A percentile compares a stretch with the other conserved stretches of the same genome.
Conservation (phyloP, 225 moss, liverwort and hornwort species). For the Straminergon stramineum region DNA sequence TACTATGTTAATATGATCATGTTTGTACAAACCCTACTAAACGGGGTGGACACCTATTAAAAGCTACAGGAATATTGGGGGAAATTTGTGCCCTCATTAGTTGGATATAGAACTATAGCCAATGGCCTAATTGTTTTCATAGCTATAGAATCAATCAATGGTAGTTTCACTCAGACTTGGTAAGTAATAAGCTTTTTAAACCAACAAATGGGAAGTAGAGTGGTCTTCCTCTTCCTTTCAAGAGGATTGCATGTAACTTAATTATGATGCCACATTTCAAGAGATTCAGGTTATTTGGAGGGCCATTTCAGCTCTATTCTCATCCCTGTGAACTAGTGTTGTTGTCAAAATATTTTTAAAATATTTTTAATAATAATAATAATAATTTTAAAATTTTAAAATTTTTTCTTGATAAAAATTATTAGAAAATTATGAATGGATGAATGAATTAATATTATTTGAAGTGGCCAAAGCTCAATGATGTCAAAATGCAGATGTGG, state of each 20-base stretch:
- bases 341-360: no score
- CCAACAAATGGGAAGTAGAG: not conserved
- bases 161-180: not conserved
- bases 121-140: not conserved
- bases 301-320: no score
- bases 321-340: no score
- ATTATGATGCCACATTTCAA: not conserved
- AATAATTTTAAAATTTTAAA: no score
- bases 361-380: no score
- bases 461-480: no score
- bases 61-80: not conserved
- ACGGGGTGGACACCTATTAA: not conserved
- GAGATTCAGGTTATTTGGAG: no score
- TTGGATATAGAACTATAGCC: not conserved
- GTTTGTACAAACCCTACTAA: not conserved
- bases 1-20: no score
- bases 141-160: not conserved
- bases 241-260: not conserved
- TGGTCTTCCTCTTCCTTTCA: not conserved
- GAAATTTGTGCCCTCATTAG: not conserved
- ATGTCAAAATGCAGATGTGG: no score
- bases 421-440: no score
- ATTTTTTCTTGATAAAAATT: no score
- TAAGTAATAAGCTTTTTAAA: not conserved
- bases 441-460: no score